Evolutionary conservation across 345 rosid species (phyloP).

Genomic region (Hibiscus syriacus): DNA sequence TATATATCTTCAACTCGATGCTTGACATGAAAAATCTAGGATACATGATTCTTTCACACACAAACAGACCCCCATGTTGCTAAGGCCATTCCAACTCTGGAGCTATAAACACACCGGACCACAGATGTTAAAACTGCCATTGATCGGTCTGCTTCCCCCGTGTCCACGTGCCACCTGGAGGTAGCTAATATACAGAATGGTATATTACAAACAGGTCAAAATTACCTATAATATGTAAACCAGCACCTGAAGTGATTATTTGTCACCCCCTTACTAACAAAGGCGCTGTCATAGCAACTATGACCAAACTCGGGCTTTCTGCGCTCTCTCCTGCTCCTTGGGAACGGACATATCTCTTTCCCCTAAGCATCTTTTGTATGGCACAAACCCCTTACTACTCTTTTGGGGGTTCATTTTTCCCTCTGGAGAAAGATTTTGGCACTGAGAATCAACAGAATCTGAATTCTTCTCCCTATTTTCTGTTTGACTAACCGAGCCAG

Average conservation of each 20-base stretch:
- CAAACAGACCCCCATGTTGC: not conserved
- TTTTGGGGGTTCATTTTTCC: slow-evolving; percentile 8
- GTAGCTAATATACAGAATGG: not conserved
- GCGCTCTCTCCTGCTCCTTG: slow-evolving; percentile 32
- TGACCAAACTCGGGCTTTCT: slow-evolving; percentile 45
- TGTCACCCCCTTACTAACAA: not conserved
- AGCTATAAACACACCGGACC: not conserved
- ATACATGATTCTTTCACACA: not conserved
- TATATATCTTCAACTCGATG: not conserved
- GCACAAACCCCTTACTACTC: slow-evolving; percentile 40
- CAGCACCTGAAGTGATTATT: not conserved
- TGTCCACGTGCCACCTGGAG: not conserved
- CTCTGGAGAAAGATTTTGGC: slow-evolving; percentile 9
- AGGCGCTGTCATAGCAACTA: slow-evolving; percentile 5
- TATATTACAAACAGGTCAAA: not conserved
- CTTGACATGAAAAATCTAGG: not conserved
- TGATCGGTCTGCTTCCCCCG: not conserved
- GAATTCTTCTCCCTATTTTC: slow-evolving; percentile 27
- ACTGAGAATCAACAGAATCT: slow-evolving; percentile 29
- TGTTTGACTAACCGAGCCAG: slow-evolving; percentile 27
- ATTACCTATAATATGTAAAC: not conserved
- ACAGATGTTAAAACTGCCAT: not conserved
- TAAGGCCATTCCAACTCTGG: not conserved
- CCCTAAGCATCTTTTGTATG: slow-evolving; percentile 65
- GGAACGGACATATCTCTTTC: slow-evolving; percentile 35